A percentile compares a stretch with the other conserved stretches of the same genome.
phyloP scores from a whole-genome alignment of 495 filamentous ascomycete species.

The Aspergillus wentii region DNA sequence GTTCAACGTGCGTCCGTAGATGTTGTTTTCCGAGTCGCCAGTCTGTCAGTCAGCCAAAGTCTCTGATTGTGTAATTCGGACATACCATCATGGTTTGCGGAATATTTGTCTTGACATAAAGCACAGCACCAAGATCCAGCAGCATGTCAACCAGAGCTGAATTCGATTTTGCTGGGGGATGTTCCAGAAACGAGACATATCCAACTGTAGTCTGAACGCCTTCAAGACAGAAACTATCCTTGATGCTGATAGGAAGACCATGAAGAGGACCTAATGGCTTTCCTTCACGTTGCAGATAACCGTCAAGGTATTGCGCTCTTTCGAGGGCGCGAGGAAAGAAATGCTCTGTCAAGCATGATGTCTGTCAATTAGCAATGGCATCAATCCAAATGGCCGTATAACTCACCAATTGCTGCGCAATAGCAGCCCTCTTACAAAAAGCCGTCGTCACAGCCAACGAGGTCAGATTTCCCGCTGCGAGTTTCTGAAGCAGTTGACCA shows the following conservation, averaged over 20 bases:
- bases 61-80: too few species aligned
- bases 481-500: slow-evolving; percentile 25
- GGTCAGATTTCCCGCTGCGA: slow-evolving; percentile 30
- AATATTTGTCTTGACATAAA: slow-evolving; percentile 59
- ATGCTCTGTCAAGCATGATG: slow-evolving; percentile 55
- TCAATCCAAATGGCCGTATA: too few species aligned
- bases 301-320: slow-evolving; percentile 30
- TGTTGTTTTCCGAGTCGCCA: slow-evolving; percentile 30
- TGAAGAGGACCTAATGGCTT: slow-evolving; percentile 54
- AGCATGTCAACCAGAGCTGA: slow-evolving; percentile 32
- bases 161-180: slow-evolving; percentile 30
- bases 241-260: slow-evolving; percentile 59
- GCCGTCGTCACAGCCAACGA: slow-evolving; percentile 47
- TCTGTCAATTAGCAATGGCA: too few species aligned
- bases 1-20: slow-evolving; percentile 45
- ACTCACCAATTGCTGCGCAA: slow-evolving; percentile 28
- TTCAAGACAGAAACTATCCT: slow-evolving; percentile 56
- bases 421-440: slow-evolving; percentile 50
- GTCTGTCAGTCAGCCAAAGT: too few species aligned
- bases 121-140: slow-evolving; percentile 36
- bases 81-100: slow-evolving; percentile 49
- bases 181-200: slow-evolving; percentile 46
- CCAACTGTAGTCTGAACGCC: slow-evolving; percentile 32
- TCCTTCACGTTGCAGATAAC: slow-evolving; percentile 17
- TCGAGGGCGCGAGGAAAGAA: slow-evolving; percentile 38